Evolutionary conservation across 441 rosid genomes (phyloP), one percentile per base, ranked within the genome.

Genomic region (Omphalea diandra): DNA sequence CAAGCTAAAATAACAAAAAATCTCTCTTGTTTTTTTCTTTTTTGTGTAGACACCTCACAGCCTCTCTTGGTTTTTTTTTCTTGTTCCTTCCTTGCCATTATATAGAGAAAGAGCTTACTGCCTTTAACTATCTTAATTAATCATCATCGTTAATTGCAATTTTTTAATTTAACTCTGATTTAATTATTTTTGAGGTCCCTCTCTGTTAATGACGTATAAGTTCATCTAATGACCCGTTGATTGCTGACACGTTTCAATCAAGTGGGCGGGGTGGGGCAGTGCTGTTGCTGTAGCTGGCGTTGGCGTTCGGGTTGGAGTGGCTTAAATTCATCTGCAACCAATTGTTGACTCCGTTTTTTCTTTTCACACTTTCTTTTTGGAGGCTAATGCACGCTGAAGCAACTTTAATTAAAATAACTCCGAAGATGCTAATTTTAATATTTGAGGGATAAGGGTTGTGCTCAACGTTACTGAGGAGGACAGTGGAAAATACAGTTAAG

Each of bases 291-390:
- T n/a, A n/a, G n/a, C n/a, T n/a, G n/a, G n/a, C n/a, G n/a, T n/a
- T n/a, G n/a, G n/a, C n/a, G n/a, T n/a, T n/a, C n/a, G n/a, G n/a
- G n/a, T 43, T 63, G 67, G 64, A 60, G 54, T 38, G 59, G 50
- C 64, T 46, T 43, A 43, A 43, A 33, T 41, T 27, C 56, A 44
- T 47, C 49, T 20, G 7, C 12, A 9, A 32, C 20, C n/a, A n/a
- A n/a, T 38, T 73, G 80, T 71, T 71, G 85, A 81, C 82, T 71
- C 58, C 10, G 35, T 8, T 22, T 56, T 20, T 3, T 24, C 68
- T 76, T 67, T 76, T 83, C 86, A 76, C 83, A 80, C 53, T 58
- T 59, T 66, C 22, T 56, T 70, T 63, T 56, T 46, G 52, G 76
- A 63, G n/a, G 64, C 20, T 66, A 32, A 8, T 22, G 33, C 53